Evolutionary conservation across 1,284 basidiomycete genomes (phyloP).

Genomic region (Apiotrichum veenhuisii): DNA sequence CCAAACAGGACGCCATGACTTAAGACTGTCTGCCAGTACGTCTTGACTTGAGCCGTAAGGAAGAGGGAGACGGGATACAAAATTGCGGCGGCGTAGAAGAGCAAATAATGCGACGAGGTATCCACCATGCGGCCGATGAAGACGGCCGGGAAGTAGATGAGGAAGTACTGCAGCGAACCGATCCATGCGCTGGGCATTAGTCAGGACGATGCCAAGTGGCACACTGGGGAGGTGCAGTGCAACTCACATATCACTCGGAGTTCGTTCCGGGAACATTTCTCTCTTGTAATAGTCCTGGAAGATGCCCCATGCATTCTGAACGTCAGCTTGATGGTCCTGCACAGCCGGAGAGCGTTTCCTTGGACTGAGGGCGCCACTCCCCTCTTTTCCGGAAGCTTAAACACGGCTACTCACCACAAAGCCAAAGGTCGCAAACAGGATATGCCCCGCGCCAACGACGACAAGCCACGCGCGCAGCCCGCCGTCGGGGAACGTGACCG

Average conservation of each 20-base stretch:
- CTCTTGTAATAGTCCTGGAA: constrained; percentile 23
- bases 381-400: not conserved
- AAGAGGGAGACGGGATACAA: constrained; percentile 56
- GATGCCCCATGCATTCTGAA: constrained; percentile 25
- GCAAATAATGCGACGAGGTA: constrained; percentile 54
- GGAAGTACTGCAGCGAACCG: constrained; percentile 62
- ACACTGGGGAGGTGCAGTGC: too few species aligned
- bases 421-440: constrained; percentile 22
- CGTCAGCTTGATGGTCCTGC: constrained; percentile 2
- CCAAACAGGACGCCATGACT: constrained; percentile 18
- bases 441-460: constrained; percentile 19
- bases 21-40: constrained; percentile 55
- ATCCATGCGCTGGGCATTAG: constrained; percentile 57
- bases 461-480: constrained; percentile 25
- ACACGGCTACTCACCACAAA: constrained; percentile 20
- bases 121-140: constrained; percentile 58
- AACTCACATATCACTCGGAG: constrained; percentile 18
- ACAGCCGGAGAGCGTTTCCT: not conserved
- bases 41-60: constrained; percentile 54
- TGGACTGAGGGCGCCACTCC: not conserved
- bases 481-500: constrained; percentile 23
- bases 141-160: constrained; percentile 49
- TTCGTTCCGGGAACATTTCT: constrained; percentile 15
- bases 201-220: not conserved
- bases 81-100: constrained; percentile 51